Evolutionary conservation across 140 eudicot species (phyloP).

Genomic region (Bidens hawaiensis): DNA sequence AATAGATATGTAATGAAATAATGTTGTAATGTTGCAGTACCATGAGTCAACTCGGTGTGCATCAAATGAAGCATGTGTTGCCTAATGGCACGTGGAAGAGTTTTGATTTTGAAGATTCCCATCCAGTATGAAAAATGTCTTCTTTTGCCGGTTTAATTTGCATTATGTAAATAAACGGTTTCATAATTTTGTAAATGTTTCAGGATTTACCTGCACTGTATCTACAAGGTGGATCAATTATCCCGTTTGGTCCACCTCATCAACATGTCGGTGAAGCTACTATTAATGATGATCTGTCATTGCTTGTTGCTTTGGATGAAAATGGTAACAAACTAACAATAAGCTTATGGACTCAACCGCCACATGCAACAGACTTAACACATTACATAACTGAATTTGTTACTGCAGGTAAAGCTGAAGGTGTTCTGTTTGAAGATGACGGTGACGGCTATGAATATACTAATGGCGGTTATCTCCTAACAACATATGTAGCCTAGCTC

Average conservation of each 20-base stretch:
- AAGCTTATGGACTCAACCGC: not conserved
- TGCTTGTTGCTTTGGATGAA: conserved; percentile 83
- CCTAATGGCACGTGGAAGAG: conserved; percentile 84
- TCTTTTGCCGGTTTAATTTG: not conserved
- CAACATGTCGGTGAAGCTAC: conserved; percentile 84
- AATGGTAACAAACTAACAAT: conserved; percentile 39
- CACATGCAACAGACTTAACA: not conserved
- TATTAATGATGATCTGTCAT: conserved; percentile 59
- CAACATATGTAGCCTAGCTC: conserved; percentile 77
- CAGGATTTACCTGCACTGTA: conserved; percentile 91
- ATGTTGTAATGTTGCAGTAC: conserved; percentile 46
- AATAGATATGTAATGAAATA: not conserved
- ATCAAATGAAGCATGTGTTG: conserved; percentile 53
- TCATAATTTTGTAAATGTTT: conserved; percentile 3
- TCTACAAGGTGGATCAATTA: conserved; percentile 81
- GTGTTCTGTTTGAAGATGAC: conserved; percentile 86
- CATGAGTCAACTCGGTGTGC: conserved; percentile 41
- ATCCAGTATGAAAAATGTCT: conserved; percentile 56
- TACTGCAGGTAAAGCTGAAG: conserved; percentile 83
- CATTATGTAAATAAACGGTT: not conserved
- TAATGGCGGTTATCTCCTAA: conserved; percentile 58
- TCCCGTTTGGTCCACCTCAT: conserved; percentile 68
- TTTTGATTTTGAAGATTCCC: conserved; percentile 90
- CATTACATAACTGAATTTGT: not conserved
- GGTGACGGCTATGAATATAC: conserved; percentile 91